Evolutionary conservation across 75 land plant species (phyloP).

Genomic region (Pinus albicaulis): DNA sequence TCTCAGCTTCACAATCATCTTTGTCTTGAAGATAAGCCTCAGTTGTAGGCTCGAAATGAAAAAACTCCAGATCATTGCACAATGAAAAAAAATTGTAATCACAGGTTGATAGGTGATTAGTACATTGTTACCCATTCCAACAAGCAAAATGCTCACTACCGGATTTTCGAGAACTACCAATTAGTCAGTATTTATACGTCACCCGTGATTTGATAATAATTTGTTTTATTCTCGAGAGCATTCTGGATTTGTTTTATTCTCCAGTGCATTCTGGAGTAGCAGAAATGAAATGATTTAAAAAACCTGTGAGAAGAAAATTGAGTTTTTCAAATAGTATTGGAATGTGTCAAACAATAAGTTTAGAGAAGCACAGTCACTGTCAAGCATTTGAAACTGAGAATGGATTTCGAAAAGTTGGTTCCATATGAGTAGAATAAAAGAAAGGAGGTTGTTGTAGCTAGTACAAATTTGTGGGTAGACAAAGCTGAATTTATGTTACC

Average conservation of each 20-base stretch:
- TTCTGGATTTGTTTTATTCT: slow-evolving; percentile 1
- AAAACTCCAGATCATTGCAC: too few species aligned
- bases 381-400: slow-evolving; percentile 18
- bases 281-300: not conserved
- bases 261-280: not conserved
- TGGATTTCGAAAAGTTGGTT: slow-evolving; percentile 38
- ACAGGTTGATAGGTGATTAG: not conserved
- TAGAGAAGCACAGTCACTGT: not conserved
- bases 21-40: too few species aligned
- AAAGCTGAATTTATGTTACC: slow-evolving; percentile 21
- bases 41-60: too few species aligned
- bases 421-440: slow-evolving; percentile 26
- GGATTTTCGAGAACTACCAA: not conserved
- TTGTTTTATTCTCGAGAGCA: not conserved
- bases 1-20: too few species aligned
- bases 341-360: slow-evolving; percentile 3
- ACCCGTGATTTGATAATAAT: not conserved
- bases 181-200: not conserved
- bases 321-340: slow-evolving; percentile 9
- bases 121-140: not conserved
- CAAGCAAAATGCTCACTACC: not conserved
- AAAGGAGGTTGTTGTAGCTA: slow-evolving; percentile 28
- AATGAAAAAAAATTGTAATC: too few species aligned
- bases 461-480: slow-evolving; percentile 34
- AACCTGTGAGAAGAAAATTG: slow-evolving; percentile 15